phyloP scores from a whole-genome alignment of 192 early-diverging fungal genomes.

The Coemansia umbellata region DNA sequence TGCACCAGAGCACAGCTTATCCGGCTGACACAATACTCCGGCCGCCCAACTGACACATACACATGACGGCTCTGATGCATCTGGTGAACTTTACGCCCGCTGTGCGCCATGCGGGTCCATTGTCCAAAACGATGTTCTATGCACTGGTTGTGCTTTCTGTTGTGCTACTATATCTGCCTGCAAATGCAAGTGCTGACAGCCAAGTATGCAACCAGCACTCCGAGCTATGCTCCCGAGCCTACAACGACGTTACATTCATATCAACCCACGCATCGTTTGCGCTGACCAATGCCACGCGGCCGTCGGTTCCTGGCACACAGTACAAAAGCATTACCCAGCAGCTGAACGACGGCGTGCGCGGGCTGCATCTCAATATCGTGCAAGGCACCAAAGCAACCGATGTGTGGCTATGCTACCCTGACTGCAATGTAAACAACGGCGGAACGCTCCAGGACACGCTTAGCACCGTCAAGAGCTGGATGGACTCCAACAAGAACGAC shows the following conservation, averaged over 20 bases:
- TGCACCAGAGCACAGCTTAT: neutral
- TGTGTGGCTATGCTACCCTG: conserved; percentile 37
- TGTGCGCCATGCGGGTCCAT: conserved; percentile 8
- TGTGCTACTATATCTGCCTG: conserved; percentile 20
- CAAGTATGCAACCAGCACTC: conserved; percentile 37
- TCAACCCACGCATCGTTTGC: conserved; percentile 49
- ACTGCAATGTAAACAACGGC: conserved; percentile 42
- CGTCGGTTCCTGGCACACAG: conserved; percentile 33
- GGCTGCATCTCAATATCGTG: conserved; percentile 40
- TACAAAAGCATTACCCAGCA: conserved; percentile 43
- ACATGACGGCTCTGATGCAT: neutral
- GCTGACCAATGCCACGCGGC: conserved; percentile 8
- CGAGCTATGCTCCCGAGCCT: conserved; percentile 43
- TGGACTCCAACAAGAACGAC: conserved; percentile 36
- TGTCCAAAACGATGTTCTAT: conserved; percentile 1
- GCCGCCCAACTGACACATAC: neutral
- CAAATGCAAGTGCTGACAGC: conserved; percentile 6
- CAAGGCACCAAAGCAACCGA: conserved; percentile 22
- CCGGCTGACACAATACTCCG: neutral
- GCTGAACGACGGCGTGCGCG: conserved; percentile 45
- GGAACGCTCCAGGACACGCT: conserved; percentile 31
- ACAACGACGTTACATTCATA: conserved; percentile 36
- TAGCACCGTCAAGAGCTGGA: conserved; percentile 33
- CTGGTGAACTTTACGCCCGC: neutral
- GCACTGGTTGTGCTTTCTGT: conserved; percentile 13